phyloP scores from a whole-genome alignment of 805 yeast species.

The Kazachstania martiniae region DNA sequence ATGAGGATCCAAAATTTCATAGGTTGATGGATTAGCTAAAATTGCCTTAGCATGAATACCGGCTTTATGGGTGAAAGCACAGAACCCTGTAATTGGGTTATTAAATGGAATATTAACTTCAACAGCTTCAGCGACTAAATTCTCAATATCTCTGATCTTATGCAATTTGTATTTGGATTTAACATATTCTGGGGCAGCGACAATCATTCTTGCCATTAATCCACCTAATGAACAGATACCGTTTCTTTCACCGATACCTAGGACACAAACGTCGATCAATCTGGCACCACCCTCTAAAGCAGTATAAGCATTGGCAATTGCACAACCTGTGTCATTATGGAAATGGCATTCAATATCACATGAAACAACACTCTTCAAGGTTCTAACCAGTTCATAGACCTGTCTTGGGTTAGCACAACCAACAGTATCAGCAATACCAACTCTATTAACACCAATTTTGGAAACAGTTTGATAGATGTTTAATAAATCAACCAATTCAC shows the following conservation, averaged over 20 bases:
- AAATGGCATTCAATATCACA: constrained; percentile 98
- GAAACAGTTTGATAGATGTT: constrained; percentile 94
- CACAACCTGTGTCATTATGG: constrained; percentile 98
- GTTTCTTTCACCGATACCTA: constrained; percentile 98
- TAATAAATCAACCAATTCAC: constrained; percentile 88
- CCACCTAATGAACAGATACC: constrained; percentile 98
- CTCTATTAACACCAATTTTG: constrained; percentile 95
- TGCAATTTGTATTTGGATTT: constrained; percentile 88
- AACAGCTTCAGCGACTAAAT: constrained; percentile 92
- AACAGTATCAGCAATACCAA: constrained; percentile 98
- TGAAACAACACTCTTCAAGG: constrained; percentile 82
- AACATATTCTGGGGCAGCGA: constrained; percentile 94
- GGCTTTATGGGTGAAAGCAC: constrained; percentile 98
- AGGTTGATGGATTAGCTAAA: constrained; percentile 94
- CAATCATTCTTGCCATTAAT: constrained; percentile 97
- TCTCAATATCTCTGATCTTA: constrained; percentile 91
- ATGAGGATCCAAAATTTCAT: constrained; percentile 87
- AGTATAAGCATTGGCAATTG: constrained; percentile 96
- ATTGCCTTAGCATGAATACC: constrained; percentile 99
- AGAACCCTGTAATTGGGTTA: constrained; percentile 97
- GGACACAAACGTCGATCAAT: constrained; percentile 89
- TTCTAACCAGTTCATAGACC: constrained; percentile 90
- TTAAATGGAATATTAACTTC: constrained; percentile 95
- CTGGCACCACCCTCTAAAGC: constrained; percentile 97
- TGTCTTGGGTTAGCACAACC: constrained; percentile 99